A percentile compares a stretch with the other conserved stretches of the same genome.
Evolutionary conservation across 352 stramenopile species (phyloP).

Genomic region (Phytophthora pseudosyringae): DNA sequence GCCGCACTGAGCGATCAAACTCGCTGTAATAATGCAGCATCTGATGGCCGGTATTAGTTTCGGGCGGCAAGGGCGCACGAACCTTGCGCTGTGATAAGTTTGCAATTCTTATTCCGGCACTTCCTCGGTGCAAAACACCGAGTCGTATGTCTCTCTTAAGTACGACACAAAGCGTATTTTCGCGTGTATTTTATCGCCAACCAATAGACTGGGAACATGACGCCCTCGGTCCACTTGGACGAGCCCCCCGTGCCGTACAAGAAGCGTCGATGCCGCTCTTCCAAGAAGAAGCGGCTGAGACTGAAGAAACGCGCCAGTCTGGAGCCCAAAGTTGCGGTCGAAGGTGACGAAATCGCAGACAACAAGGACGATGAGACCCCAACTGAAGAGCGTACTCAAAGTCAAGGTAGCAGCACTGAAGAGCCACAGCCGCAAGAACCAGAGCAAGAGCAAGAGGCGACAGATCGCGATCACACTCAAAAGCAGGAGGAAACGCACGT

Average conservation of each 20-base stretch:
- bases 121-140: too few relatives aligned
- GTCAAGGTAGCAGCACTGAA: not conserved
- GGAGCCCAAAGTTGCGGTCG: not conserved
- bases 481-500: not conserved
- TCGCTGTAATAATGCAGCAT: too few relatives aligned
- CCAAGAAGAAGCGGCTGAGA: slow-evolving; percentile 23
- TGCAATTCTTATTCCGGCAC: too few relatives aligned
- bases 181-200: slow-evolving; percentile 11
- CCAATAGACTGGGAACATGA: slow-evolving; percentile 2
- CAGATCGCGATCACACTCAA: not conserved
- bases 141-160: too few relatives aligned
- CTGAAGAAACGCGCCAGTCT: slow-evolving; percentile 19
- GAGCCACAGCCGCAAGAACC: not conserved
- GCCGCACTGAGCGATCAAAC: too few relatives aligned
- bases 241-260: slow-evolving; percentile 3
- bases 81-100: too few relatives aligned
- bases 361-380: not conserved
- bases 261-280: slow-evolving; percentile 15
- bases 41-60: too few relatives aligned
- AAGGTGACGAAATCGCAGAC: not conserved
- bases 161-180: too few relatives aligned
- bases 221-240: not conserved
- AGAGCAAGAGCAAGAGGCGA: not conserved
- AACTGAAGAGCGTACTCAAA: not conserved
- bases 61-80: too few relatives aligned